Evolutionary conservation across 2,329 filamentous ascomycete genomes (phyloP).

Genomic region (Colletotrichum sp.): DNA sequence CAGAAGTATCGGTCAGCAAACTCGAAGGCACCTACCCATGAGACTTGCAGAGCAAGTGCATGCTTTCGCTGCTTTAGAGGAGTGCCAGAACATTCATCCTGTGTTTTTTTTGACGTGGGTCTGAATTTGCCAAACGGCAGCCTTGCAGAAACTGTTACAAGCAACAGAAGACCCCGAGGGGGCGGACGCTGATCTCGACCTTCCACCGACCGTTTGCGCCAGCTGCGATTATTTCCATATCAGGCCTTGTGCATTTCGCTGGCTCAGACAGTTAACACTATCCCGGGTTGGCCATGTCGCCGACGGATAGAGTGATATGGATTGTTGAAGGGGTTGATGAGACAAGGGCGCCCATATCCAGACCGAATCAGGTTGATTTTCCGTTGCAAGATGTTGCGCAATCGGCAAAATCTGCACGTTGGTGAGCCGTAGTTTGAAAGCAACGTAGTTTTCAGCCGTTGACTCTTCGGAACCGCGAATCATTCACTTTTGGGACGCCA

Average conservation of each 20-base stretch:
- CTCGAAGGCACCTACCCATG: not conserved
- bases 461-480: not conserved
- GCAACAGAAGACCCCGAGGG: not conserved
- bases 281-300: not conserved
- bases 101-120: not conserved
- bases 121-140: not conserved
- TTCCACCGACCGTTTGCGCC: not conserved
- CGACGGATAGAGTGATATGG: not conserved
- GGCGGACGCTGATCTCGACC: not conserved
- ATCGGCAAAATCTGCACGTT: not conserved
- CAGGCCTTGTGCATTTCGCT: not conserved
- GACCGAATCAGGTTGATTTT: not conserved
- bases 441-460: not conserved
- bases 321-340: not conserved
- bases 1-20: not conserved
- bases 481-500: not conserved
- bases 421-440: not conserved
- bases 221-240: not conserved
- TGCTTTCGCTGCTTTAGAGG: not conserved
- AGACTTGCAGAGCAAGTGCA: not conserved
- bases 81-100: not conserved
- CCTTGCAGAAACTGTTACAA: conserved; percentile 6
- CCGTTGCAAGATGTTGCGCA: not conserved
- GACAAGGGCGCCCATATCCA: not conserved
- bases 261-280: not conserved